Evolutionary conservation across 176 grass and related monocot genomes (phyloP).

Genomic region (Bolboschoenus planiculmis): DNA sequence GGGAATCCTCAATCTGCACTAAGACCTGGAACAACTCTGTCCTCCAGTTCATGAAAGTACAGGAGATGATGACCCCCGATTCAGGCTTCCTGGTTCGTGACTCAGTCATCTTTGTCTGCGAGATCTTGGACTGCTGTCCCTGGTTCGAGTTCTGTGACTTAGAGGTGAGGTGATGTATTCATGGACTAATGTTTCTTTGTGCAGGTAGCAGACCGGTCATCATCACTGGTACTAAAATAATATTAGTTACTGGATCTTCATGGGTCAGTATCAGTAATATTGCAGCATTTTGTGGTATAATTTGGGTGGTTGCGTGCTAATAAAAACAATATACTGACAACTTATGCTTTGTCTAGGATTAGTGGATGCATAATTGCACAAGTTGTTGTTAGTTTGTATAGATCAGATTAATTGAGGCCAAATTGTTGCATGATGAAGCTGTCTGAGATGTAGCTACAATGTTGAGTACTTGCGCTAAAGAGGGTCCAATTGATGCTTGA

Average conservation of each 20-base stretch:
- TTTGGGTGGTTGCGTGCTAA: neutral
- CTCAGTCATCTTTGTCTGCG: constrained; percentile 73
- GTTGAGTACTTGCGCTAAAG: neutral
- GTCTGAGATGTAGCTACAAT: neutral
- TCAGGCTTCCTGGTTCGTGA: constrained; percentile 88
- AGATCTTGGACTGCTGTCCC: constrained; percentile 94
- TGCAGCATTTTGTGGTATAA: neutral
- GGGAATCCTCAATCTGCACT: constrained; percentile 98
- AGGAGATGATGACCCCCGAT: constrained; percentile 74
- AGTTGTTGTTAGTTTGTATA: neutral
- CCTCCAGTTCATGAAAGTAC: constrained; percentile 97
- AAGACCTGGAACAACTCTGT: constrained; percentile 99
- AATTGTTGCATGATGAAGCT: constrained; percentile 1
- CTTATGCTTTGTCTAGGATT: neutral
- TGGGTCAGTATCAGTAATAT: neutral
- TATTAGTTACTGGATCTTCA: neutral
- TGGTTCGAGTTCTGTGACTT: constrained; percentile 99
- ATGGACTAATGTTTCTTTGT: neutral
- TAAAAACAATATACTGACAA: neutral
- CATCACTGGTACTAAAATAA: neutral
- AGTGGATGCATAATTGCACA: neutral
- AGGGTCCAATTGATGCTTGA: neutral
- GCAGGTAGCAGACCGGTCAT: neutral
- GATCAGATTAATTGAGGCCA: neutral
- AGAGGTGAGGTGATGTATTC: constrained; percentile 58